Percentiles rank a stretch among this genome's conserved stretches.
Evolutionary conservation across 2,329 filamentous ascomycete species (phyloP).

Genomic region (Fusarium nodosum): DNA sequence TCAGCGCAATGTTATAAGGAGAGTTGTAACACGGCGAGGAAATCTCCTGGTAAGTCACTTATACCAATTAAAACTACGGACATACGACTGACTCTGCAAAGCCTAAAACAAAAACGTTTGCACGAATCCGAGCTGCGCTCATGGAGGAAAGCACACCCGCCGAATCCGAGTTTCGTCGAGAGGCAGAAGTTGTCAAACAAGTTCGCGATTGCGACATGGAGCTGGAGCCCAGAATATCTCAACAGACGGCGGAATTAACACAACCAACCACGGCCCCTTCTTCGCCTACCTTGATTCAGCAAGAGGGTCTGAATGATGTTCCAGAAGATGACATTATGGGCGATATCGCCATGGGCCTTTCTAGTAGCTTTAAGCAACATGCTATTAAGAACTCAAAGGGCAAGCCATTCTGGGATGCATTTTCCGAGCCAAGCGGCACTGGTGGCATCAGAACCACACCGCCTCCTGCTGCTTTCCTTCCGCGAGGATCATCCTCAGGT

Average conservation of each 20-base stretch:
- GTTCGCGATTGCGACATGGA: slow-evolving; percentile 90
- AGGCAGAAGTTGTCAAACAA: slow-evolving; percentile 95
- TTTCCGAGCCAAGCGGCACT: slow-evolving; percentile 75
- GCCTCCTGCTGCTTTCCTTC: slow-evolving; percentile 73
- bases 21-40: slow-evolving; percentile 86
- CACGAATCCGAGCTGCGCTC: slow-evolving; percentile 89
- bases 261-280: slow-evolving; percentile 72
- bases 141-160: slow-evolving; percentile 89
- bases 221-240: slow-evolving; percentile 61
- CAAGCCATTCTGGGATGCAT: slow-evolving; percentile 79
- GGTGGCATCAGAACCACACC: slow-evolving; percentile 69
- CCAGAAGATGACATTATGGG: slow-evolving; percentile 78
- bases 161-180: slow-evolving; percentile 88
- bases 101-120: slow-evolving; percentile 97
- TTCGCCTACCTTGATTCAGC: slow-evolving; percentile 75
- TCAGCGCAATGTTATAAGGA: slow-evolving; percentile 81
- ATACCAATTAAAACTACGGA: not conserved
- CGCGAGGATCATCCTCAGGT: slow-evolving; percentile 70
- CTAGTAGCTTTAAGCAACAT: slow-evolving; percentile 81
- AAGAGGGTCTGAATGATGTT: slow-evolving; percentile 76
- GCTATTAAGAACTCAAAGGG: slow-evolving; percentile 79
- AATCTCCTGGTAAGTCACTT: slow-evolving; percentile 81
- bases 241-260: slow-evolving; percentile 60
- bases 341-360: slow-evolving; percentile 63
- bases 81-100: slow-evolving; percentile 57